Base-by-base conservation (phyloP, 2,329 filamentous ascomycete genomes). In the Fusarium nygamai region DNA sequence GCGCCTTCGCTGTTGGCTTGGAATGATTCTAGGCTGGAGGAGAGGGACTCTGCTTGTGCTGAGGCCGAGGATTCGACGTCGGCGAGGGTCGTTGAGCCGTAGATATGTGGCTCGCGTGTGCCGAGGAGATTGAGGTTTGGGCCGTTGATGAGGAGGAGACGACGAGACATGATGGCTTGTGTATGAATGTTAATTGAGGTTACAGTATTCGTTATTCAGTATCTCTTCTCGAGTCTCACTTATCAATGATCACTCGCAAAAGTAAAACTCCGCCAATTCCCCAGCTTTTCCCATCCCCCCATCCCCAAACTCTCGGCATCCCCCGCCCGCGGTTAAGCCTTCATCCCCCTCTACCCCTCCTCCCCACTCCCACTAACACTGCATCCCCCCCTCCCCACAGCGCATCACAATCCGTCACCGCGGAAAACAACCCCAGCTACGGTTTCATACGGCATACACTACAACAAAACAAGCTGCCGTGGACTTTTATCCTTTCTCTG, bases 71-170 rank as follows among this genome's bases (percentile, higher is more conserved):
- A 67, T 53, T 90, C 86, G 22, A 95, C 87, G 73, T 93, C 89
- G 27, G 84, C 58, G 19, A 95, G 89, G 0, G 92, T 94, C 2
- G 90, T 91, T 69, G 85, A 86, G 79, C 93, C 93, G 84, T 95
- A 95, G 77, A 94, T 88, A 34, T 90, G 84, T 22, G 93, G 93
- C 81, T 96, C 93, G 29, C 93, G 88, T 19, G 89, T 92, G 41
- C 93, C 93, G 36, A 95, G 88, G 57, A 95, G 91, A 83, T 95
- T 95, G 77, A 95, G 91, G 81, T 95, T 95, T 38, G 93, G 92
- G n/a, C 93, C 93, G 82, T 94, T 94, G 85, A 95, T 90, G 74
- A 94, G 86, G 76, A 94, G 90, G 79, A 94, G 90, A 61, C 78
- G 81, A 65, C 82, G 83, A 38, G 82, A 67, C 81, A 84, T 85